These are phyloP conservation scores for Fusarium sulawesiense DNA, from an alignment of 2,329 filamentous ascomycete genomes.

Conservation along the genomic window DNA sequence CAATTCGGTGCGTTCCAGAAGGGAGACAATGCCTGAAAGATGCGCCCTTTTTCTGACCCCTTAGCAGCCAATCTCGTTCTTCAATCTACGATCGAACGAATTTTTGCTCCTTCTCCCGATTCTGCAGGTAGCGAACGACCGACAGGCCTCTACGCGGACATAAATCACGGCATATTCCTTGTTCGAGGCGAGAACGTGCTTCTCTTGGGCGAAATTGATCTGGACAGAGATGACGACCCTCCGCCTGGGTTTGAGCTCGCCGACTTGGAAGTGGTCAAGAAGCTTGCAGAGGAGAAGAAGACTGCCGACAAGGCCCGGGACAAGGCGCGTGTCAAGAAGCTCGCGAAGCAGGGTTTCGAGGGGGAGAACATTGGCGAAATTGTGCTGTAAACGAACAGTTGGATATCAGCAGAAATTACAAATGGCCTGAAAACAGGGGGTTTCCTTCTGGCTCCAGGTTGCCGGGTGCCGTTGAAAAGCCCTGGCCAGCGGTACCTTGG, in stretches of 20 bases:
- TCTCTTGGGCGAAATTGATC: slow-evolving; percentile 92
- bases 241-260: slow-evolving; percentile 77
- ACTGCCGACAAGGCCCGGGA: slow-evolving; percentile 76
- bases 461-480: slow-evolving; percentile 7
- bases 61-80: slow-evolving; percentile 88
- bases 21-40: neutral
- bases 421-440: neutral
- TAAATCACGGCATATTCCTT: slow-evolving; percentile 86
- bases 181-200: slow-evolving; percentile 98
- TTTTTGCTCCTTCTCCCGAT: slow-evolving; percentile 72
- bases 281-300: slow-evolving; percentile 78
- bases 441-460: slow-evolving; percentile 12
- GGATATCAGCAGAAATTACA: slow-evolving; percentile 18
- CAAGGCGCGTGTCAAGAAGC: slow-evolving; percentile 76
- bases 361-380: slow-evolving; percentile 84
- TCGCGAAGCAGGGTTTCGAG: slow-evolving; percentile 86
- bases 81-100: slow-evolving; percentile 89
- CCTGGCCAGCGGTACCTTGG: slow-evolving; percentile 48
- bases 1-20: slow-evolving; percentile 82
- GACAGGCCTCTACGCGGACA: slow-evolving; percentile 79
- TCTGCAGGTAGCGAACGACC: slow-evolving; percentile 52
- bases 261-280: slow-evolving; percentile 75
- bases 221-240: slow-evolving; percentile 93
- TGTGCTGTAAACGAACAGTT: slow-evolving; percentile 61
- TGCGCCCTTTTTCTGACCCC: slow-evolving; percentile 23